Evolutionary conservation across 2,329 filamentous ascomycete species (phyloP).

Genomic region (Raffaelea arxii): DNA sequence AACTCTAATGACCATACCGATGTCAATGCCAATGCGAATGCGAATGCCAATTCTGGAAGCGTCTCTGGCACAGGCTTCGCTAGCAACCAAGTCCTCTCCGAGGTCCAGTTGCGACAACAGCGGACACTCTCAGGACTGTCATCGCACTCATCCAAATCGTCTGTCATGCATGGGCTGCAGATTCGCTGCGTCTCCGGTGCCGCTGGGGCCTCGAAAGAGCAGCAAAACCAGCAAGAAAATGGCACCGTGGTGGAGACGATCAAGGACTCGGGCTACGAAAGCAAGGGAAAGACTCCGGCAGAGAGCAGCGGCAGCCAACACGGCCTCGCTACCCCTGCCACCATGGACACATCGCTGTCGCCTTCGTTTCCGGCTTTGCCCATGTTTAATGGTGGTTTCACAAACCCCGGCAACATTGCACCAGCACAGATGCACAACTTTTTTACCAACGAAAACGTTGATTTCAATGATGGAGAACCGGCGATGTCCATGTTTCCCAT

Average conservation of each 20-base stretch:
- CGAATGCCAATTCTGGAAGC: constrained; percentile 10
- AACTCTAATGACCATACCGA: neutral
- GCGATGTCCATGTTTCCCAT: constrained; percentile 6
- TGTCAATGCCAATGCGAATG: neutral
- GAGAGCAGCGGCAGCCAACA: too few species aligned
- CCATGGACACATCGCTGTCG: too few species aligned
- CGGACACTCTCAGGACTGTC: constrained; percentile 12
- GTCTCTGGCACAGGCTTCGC: neutral
- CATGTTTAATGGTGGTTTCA: too few species aligned
- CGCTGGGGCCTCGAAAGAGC: neutral
- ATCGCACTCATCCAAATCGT: constrained; percentile 14
- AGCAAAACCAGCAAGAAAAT: neutral
- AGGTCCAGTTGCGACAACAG: constrained; percentile 2
- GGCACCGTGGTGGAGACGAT: constrained; percentile 1
- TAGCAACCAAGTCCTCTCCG: neutral
- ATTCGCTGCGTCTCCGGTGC: neutral
- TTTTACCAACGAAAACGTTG: too few species aligned
- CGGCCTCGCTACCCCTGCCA: too few species aligned
- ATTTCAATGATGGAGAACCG: neutral
- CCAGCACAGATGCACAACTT: too few species aligned
- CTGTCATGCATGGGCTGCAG: constrained; percentile 17
- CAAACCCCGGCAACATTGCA: too few species aligned
- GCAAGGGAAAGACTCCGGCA: constrained; percentile 1
- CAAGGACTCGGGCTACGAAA: constrained; percentile 1
- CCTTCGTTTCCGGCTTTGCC: too few species aligned